Conservation (phyloP, 2,329 filamentous ascomycete genomes). For the Colletotrichum sp. region DNA sequence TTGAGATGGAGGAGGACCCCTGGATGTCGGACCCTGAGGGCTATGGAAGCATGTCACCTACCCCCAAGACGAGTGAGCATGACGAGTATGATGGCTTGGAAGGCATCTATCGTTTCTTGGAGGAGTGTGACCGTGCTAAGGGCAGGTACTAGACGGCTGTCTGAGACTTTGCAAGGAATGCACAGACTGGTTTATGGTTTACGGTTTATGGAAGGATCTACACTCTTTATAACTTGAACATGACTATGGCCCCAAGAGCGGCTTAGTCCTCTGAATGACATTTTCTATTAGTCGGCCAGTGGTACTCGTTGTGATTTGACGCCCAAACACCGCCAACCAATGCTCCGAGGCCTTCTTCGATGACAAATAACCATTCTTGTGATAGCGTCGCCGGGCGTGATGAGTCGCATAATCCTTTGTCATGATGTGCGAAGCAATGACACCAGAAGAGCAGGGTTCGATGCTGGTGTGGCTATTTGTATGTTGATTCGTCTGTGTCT, state of each 20-base stretch:
- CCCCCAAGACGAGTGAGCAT: constrained; percentile 42
- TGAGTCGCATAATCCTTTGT: neutral
- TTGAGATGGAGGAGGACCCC: constrained; percentile 49
- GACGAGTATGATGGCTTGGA: constrained; percentile 60
- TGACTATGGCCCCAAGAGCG: neutral
- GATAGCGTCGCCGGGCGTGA: neutral
- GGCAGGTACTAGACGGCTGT: constrained; percentile 25
- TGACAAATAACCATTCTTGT: neutral
- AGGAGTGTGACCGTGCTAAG: constrained; percentile 57
- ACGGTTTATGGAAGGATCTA: constrained; percentile 18
- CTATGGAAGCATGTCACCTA: constrained; percentile 56
- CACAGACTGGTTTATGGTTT: neutral
- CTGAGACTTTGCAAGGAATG: neutral
- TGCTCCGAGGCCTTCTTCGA: neutral
- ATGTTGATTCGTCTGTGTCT: neutral
- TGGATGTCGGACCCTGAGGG: constrained; percentile 54
- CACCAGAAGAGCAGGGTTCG: neutral
- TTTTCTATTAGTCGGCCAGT: constrained; percentile 19
- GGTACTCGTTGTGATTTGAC: neutral
- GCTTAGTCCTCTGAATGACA: constrained; percentile 10
- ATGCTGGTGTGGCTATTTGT: neutral
- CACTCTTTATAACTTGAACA: constrained; percentile 24
- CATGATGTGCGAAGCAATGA: neutral
- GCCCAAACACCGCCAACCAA: neutral
- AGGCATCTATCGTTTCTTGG: constrained; percentile 62